These are phyloP conservation scores for Acarospora socialis DNA, from an alignment of 2,329 filamentous ascomycete species.

Conservation along the genomic window DNA sequence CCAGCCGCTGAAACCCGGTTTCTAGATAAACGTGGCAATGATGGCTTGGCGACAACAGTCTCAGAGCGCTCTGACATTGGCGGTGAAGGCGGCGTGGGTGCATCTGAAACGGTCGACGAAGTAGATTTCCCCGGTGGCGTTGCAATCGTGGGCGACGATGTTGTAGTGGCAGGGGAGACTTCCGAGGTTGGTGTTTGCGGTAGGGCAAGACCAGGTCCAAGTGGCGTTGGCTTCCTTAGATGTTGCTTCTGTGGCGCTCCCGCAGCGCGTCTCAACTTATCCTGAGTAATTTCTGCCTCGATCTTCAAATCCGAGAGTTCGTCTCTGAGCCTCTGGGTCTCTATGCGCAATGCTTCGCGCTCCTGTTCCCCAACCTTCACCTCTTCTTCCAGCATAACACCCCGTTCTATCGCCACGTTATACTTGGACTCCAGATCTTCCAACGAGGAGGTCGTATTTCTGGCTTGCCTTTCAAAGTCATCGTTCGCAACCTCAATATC, in stretches of 20 bases:
- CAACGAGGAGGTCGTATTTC: constrained; percentile 87
- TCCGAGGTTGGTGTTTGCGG: constrained; percentile 60
- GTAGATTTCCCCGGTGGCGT: constrained; percentile 67
- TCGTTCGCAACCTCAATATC: constrained; percentile 98
- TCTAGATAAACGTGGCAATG: constrained; percentile 34
- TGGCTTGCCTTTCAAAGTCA: constrained; percentile 91
- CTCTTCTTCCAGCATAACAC: constrained; percentile 47
- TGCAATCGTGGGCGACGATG: constrained; percentile 77
- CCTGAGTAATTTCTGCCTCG: constrained; percentile 83
- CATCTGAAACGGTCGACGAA: constrained; percentile 45
- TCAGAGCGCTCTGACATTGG: constrained; percentile 74
- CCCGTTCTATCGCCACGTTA: constrained; percentile 82
- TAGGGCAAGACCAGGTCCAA: constrained; percentile 33
- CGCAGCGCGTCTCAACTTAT: constrained; percentile 71
- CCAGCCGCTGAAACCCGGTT: constrained; percentile 33
- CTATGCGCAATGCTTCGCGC: constrained; percentile 74
- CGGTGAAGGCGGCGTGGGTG: constrained; percentile 79
- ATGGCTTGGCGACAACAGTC: constrained; percentile 40
- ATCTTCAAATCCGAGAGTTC: constrained; percentile 89
- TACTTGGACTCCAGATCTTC: constrained; percentile 97
- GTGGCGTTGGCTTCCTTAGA: constrained; percentile 36
- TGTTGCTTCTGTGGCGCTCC: constrained; percentile 34
- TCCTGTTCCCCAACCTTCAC: constrained; percentile 76
- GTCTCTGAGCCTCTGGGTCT: constrained; percentile 76
- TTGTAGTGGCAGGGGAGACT: constrained; percentile 65